Percentiles rank a stretch among this genome's conserved stretches.
Evolutionary conservation across 176 grass and related monocot genomes (phyloP).

Genomic region (Oryza glaberrima): DNA sequence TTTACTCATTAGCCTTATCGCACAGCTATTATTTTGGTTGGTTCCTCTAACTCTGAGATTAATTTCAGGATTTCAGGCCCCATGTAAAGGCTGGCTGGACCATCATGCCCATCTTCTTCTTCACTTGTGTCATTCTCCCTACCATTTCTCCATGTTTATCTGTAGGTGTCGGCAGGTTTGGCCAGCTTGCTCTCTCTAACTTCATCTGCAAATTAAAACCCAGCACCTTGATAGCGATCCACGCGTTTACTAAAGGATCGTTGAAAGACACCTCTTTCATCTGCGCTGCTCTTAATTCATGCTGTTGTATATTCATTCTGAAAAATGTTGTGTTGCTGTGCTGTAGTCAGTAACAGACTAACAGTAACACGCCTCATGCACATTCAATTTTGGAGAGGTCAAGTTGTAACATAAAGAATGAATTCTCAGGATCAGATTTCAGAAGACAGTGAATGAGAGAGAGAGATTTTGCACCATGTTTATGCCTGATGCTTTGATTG

Average conservation of each 20-base stretch:
- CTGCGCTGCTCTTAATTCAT: neutral
- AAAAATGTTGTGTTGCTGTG: neutral
- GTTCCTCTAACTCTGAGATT: neutral
- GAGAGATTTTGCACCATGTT: neutral
- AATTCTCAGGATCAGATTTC: neutral
- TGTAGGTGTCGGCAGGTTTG: slow-evolving; percentile 32
- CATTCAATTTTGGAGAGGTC: neutral
- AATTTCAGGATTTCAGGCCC: neutral
- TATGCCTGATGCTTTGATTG: neutral
- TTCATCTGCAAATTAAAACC: neutral
- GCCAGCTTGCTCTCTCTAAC: neutral
- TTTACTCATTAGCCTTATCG: neutral
- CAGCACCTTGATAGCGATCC: neutral
- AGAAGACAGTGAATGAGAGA: neutral
- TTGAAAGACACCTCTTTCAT: neutral
- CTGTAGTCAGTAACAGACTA: neutral
- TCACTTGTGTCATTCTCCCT: neutral
- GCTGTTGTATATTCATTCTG: neutral
- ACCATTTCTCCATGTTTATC: neutral
- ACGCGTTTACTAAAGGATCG: neutral
- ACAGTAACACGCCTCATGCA: neutral
- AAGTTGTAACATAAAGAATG: neutral
- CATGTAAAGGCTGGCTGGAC: neutral
- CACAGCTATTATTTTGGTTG: slow-evolving; percentile 6
- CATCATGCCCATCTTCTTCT: neutral